Base-by-base conservation (phyloP, 129 eudicot species). In the Mikania micrantha region DNA sequence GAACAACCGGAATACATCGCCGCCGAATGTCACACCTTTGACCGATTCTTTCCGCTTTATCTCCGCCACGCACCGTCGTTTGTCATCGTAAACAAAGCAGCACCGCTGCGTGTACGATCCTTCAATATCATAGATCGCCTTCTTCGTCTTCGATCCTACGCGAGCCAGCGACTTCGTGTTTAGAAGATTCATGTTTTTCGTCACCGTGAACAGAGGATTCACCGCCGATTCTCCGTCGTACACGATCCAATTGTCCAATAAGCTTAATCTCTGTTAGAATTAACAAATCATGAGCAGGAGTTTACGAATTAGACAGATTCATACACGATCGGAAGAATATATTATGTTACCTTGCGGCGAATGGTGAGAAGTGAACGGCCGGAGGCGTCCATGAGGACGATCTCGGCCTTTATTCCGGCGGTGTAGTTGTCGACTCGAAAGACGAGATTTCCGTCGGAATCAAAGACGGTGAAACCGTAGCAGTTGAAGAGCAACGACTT, bases 381-480 rank as follows among this genome's bases (percentile, higher is more conserved):
- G 10, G 68, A 78, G 44, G 83, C 88, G 58, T 88, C 88, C 96
- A 88, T 88, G 39, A 88, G 91, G 60, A 80, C 67, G 59, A 85
- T 80, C 70, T 78, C 78, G 3, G 34, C 69, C n/a, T 73, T 80
- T 24, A n/a, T 59, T 32, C 75, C 69, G 38, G 85, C 47, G 61
- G 71, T 62, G 81, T 88, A 88, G 47, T 83, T 88, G 64, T 85
- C 96, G 17, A 88, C 91, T 7, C 96, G 82, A 61, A 74, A 88
- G 34, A 85, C 80, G 27, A 88, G 86, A 69, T 85, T 79, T 9
- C 96, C 96, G 2, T 28, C 69, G 8, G 85, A 73, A 49, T 88
- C 87, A 15, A 77, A 88, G 7, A 88, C 96, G 9, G 96, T 88
- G 74, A 88, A 85, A 16, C 96, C 91, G 8, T 85, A 66, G 80